These are phyloP conservation scores for Yarrowia divulgata DNA, from an alignment of 805 yeast genomes.

Conservation along the genomic window DNA sequence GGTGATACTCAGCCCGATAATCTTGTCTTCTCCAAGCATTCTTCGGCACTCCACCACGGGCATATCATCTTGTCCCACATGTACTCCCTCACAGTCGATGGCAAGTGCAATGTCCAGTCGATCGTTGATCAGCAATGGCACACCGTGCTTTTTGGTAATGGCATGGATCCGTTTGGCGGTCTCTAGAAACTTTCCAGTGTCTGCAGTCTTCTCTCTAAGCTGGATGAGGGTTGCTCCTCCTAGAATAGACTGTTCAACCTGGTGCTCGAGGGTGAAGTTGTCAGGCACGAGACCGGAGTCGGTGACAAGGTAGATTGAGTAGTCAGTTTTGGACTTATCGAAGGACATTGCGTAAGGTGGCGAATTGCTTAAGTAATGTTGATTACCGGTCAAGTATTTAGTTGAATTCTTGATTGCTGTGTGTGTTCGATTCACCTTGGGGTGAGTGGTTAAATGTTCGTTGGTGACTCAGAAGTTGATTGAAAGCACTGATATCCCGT, in stretches of 20 bases:
- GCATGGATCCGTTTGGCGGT: slow-evolving; percentile 67
- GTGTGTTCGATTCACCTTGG: neutral
- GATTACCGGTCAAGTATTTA: neutral
- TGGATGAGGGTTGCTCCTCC: slow-evolving; percentile 85
- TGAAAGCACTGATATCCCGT: too few relatives aligned
- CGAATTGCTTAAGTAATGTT: neutral
- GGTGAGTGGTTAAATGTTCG: neutral
- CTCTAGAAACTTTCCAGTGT: slow-evolving; percentile 70
- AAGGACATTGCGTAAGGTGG: neutral
- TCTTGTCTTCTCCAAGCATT: slow-evolving; percentile 70
- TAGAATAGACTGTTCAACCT: slow-evolving; percentile 64
- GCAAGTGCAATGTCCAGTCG: slow-evolving; percentile 90
- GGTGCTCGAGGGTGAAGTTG: slow-evolving; percentile 61
- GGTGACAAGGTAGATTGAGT: slow-evolving; percentile 78
- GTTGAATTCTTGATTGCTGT: neutral
- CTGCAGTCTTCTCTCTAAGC: slow-evolving; percentile 76
- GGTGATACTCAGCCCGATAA: slow-evolving; percentile 78
- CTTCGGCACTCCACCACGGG: slow-evolving; percentile 61
- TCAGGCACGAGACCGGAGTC: slow-evolving; percentile 77
- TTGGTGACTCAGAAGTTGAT: neutral
- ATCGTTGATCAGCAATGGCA: slow-evolving; percentile 86
- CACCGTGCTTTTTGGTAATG: slow-evolving; percentile 63
- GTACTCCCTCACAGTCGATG: slow-evolving; percentile 88
- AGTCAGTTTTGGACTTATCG: slow-evolving; percentile 51
- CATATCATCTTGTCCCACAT: slow-evolving; percentile 93